Evolutionary conservation across 1,139 yeast species (phyloP), one percentile per base, ranked within the genome.

Genomic region (Yamadazyma songkhlaensis): DNA sequence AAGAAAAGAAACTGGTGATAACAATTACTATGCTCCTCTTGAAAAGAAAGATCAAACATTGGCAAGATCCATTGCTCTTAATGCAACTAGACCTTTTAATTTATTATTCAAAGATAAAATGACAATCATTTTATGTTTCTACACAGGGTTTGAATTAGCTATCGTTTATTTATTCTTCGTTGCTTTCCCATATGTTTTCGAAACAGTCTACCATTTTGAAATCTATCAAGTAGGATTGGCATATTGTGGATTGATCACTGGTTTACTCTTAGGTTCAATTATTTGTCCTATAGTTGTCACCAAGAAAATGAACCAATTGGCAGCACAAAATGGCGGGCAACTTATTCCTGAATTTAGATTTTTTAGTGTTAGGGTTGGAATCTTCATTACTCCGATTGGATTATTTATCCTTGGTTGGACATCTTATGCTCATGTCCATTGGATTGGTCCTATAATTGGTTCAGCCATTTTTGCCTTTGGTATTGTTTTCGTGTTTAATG

Each of bases 141-240:
- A 81, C 50, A 72, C 86, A 0, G 86, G 84, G 0, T 61, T 81
- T 36, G 64, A 77, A 1, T 60, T 81, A 35, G 82, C 83, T 0
- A 72, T 79, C 25, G 74, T 81, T 15, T 81, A 81, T 51, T 55
- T 81, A 49, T 81, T 79, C 53, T 81, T 81, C 47, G 78, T 79
- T 31, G 75, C 85, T 3, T 74, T 79, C 49, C 87, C 87, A 1
- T 72, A 73, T 42, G 74, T 75, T 17, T 79, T 74, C 49, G 49
- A 55, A 9, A 64, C 65, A 4, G 72, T 76, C 1, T 81, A 76
- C 49, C 49, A 54, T 9, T 77, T 79, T 48, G 47, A 53, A 9
- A 55, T 67, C 9, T 48, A 49, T 24, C 49, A 47, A 27, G 55
- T 58, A 26, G 84, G 84, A 10, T 57, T 78, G 38, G 59, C 81